Base-by-base conservation (phyloP, 495 filamentous ascomycete species). In the Penicillium paxilli region DNA sequence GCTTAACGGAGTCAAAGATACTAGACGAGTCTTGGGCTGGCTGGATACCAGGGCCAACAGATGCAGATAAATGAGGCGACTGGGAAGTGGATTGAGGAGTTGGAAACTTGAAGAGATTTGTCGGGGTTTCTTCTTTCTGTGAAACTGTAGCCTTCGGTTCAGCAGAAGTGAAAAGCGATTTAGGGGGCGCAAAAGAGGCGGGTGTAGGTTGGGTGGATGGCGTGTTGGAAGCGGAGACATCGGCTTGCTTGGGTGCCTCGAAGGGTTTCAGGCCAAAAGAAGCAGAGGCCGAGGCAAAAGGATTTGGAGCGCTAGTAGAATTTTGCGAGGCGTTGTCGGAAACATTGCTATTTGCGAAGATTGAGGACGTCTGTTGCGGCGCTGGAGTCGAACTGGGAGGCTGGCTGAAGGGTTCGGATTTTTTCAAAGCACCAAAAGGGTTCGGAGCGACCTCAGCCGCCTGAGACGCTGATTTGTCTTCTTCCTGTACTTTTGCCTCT, bases 1-100 rank as follows among this genome's bases (percentile, higher is more conserved):
- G 5, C 45, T 62, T 64, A 5, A 26, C 47, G 16, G 46, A 32
- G 12, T 44, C 23, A 41, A 58, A 65, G 2, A 62, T 54, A 52
- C 52, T 62, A n/a, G 52, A 16, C 7, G 53, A 40, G 22, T 61
- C 33, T 25, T 63, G 17, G 7, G 10, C 14, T 4, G 20, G 23
- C 4, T 20, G 4, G 17, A 42, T 42, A 1, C 40, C 40, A 23
- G 40, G 40, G 9, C 40, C 40, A 21, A 42, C 23, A 22, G 40
- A 22, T 22, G 40, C 19, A 23, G 40, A 42, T 21, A 42, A n/a
- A 9, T 42, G 40, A 42, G 21, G n/a, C 0, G 55, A 23, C 55
- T 52, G 44, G 52, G 46, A 60, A 9, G 24, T 46, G 12, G 3
- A 4, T 17, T 58, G 47, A n/a, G 40, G 9, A 3, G 10, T 32